Base-by-base conservation (phyloP, 2,329 filamentous ascomycete species). In the Ilyonectria destructans region DNA sequence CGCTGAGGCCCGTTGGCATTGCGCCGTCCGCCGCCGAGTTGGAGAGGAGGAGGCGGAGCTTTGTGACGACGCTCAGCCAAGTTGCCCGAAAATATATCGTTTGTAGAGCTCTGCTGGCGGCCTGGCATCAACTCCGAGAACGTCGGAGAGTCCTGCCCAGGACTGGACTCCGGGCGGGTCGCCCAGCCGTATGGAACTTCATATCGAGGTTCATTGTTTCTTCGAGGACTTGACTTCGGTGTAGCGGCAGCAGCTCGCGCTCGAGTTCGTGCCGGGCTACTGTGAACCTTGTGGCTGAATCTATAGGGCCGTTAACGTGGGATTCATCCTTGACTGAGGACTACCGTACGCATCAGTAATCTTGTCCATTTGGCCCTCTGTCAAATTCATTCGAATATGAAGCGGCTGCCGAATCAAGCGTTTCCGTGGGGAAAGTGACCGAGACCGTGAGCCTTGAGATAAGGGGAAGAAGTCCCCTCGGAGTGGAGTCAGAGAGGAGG, bases 301-400 rank as follows among this genome's bases (percentile, higher is more conserved):
- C 81, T 82, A 35, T n/a, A 6, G 1, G 21, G 3, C 2, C 6
- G 56, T 77, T 43, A 77, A 69, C 31, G 31, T 15, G 7, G 7
- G 4, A 15, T 21, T 51, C 17, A 6, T 10, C 6, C 15, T 5
- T n/a, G 17, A n/a, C 43, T 57, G 3, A 13, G 19, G 15, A 35
- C 10, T 21, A 33, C 58, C 83, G 68, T 79, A 86, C 85, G 81
- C 83, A 55, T 84, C 80, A 4, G 85, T 82, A 49, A 87, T 78
- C 66, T 80, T 84, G 63, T 86, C 82, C 79, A 87, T 82, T 67
- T 87, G 84, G 0, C 80, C 82, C 52, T 86, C 83, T 5, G 85
- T 87, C 62, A 87, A 70, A 68, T 85, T 85, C 71, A 87, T 80
- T 26, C 84, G 83, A 33, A 87, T 81, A 45, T 84, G 82, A 21